phyloP scores from a whole-genome alignment of 108 stramenopile species.

The Nitzschia sp. region DNA sequence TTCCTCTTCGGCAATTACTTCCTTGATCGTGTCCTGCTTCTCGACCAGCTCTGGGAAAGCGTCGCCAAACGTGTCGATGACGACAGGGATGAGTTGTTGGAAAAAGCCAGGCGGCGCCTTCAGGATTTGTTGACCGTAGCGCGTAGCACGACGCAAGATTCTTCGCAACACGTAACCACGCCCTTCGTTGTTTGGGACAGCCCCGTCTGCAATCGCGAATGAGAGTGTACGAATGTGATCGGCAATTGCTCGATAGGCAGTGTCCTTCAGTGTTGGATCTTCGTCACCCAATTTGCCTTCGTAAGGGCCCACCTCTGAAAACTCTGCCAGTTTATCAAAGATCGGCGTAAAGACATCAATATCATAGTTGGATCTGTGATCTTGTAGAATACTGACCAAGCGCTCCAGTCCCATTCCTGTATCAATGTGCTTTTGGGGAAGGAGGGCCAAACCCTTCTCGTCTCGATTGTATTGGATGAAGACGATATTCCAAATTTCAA shows the following conservation, averaged over 20 bases:
- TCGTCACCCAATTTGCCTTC: conserved; percentile 84
- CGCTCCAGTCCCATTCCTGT: conserved; percentile 99
- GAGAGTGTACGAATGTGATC: conserved; percentile 96
- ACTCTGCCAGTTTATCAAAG: conserved; percentile 67
- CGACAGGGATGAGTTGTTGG: conserved; percentile 84
- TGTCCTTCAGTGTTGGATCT: conserved; percentile 87
- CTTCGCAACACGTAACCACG: conserved; percentile 96
- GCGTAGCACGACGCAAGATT: conserved; percentile 93
- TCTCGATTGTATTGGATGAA: conserved; percentile 97
- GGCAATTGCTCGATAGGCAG: conserved; percentile 97
- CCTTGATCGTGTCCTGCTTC: conserved; percentile 76
- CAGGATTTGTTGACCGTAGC: conserved; percentile 96
- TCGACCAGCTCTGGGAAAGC: conserved; percentile 91
- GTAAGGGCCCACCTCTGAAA: conserved; percentile 71
- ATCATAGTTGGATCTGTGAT: conserved; percentile 93
- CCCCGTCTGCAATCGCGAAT: conserved; percentile 98
- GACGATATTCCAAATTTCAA: conserved; percentile 98
- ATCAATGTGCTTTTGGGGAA: conserved; percentile 95
- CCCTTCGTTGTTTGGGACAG: conserved; percentile 95
- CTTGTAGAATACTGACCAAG: conserved; percentile 88
- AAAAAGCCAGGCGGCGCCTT: conserved; percentile 94
- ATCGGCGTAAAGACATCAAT: conserved; percentile 92
- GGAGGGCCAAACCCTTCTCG: conserved; percentile 53
- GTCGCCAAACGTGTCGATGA: conserved; percentile 91
- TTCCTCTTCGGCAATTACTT: conserved; percentile 93